Evolutionary conservation across 495 filamentous ascomycete species (phyloP), one percentile per base, ranked within the genome.

Genomic region (Tuber brumale): DNA sequence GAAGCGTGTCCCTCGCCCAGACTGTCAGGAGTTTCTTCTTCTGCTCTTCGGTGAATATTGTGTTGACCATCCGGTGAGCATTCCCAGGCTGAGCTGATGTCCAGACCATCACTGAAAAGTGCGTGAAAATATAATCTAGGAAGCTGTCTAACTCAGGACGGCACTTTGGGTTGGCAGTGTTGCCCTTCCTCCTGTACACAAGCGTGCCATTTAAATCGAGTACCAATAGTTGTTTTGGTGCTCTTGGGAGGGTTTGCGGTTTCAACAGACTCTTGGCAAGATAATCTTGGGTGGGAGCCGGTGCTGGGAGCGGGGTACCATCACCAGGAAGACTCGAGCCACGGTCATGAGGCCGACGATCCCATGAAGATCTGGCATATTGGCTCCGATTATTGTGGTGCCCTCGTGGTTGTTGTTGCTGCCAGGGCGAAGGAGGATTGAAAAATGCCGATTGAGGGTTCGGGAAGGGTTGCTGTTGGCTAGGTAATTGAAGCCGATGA

Each of bases 121-220:
- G 88, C 27, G 86, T 78, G 72, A 94, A 85, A 76, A 92, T 86
- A 78, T 91, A 90, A 1, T 85, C 72, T 0, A 98, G 84, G 85
- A 99, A 98, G 0, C 83, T 42, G 1, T 84, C 70, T 0, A 95
- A 87, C 44, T 86, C 85, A 0, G 91, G 91, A 6, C 95, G 90
- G 70, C 85, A 83, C 4, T 86, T 81, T 1, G 79, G 82, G 73
- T 57, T 72, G 7, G 69, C 27, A 39, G 72, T 77, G 27, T 77
- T 48, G 23, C 43, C 70, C 37, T n/a, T 41, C 31, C 70, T 90
- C 19, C 95, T 92, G 81, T 87, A 85, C 23, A 97, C 86, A 4
- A 99, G 86, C 0, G 96, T 97, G 74, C 96, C 95, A 85, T 98
- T 99, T 0, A 99, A 87, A 83, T 99, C 95, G 74, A 98, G 89